These are phyloP conservation scores for Zygoascus flipseniorum DNA, from an alignment of 805 yeast species.

Conservation along the genomic window DNA sequence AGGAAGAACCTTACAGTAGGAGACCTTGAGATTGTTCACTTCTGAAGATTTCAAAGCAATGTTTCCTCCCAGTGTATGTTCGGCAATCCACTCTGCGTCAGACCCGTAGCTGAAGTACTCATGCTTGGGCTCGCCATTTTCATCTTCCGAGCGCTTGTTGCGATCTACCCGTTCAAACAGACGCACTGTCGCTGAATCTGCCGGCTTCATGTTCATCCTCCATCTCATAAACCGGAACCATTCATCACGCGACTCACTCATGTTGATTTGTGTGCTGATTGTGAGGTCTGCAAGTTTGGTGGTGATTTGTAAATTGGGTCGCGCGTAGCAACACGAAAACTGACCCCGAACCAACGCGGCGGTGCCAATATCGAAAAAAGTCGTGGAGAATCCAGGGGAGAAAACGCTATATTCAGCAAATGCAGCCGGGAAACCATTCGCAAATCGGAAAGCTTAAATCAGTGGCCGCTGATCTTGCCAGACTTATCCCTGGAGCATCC, in stretches of 20 bases:
- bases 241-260: constrained; percentile 40
- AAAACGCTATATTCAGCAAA: no score
- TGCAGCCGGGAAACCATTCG: no score
- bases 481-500: no score
- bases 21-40: not conserved
- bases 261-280: not conserved
- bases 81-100: constrained; percentile 2
- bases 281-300: not conserved
- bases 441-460: no score
- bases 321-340: not conserved
- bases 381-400: no score
- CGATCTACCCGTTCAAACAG: constrained; percentile 50
- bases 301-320: not conserved
- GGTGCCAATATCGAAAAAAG: no score
- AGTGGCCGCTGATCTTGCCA: no score
- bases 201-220: constrained; percentile 14
- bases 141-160: not conserved
- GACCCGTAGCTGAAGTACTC: not conserved
- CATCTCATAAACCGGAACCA: constrained; percentile 25
- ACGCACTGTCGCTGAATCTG: constrained; percentile 36
- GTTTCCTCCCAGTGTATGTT: constrained; percentile 1
- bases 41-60: not conserved
- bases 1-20: not conserved
- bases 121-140: not conserved
- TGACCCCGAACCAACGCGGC: no score